Conservation (phyloP, 305 asterid species). For the Plantago rigida region DNA sequence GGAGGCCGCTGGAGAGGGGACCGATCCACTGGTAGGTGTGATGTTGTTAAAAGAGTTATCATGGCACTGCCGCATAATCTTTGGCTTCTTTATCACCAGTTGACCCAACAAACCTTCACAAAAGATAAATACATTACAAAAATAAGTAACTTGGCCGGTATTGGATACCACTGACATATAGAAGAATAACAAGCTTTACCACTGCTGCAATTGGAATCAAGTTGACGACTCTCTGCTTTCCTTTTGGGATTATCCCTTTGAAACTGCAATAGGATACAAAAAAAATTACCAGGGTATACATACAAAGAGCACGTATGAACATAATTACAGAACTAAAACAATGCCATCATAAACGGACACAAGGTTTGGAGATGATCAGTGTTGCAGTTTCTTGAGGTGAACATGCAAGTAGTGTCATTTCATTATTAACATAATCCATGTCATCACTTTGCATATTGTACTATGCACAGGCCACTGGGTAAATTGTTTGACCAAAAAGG, state of each 20-base stretch:
- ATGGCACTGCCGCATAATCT: conserved; percentile 50
- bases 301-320: not conserved
- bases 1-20: conserved; percentile 73
- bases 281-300: conserved; percentile 10
- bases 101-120: conserved; percentile 66
- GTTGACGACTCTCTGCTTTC: conserved; percentile 40
- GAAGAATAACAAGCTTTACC: conserved; percentile 35
- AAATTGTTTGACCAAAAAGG: conserved; percentile 9
- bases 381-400: no score
- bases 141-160: conserved; percentile 15
- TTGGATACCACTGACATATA: conserved; percentile 21
- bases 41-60: conserved; percentile 61
- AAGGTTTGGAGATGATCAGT: no score
- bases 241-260: conserved; percentile 55
- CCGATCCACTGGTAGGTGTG: conserved; percentile 46
- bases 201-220: conserved; percentile 44
- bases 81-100: conserved; percentile 56
- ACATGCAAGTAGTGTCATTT: no score
- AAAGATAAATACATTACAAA: conserved; percentile 27
- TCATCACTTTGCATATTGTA: not conserved
- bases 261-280: conserved; percentile 31
- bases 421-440: no score
- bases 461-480: conserved; percentile 7
- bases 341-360: not conserved
- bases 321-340: not conserved